phyloP scores from a whole-genome alignment of 1,139 yeast species.

The Diutina catenulata region DNA sequence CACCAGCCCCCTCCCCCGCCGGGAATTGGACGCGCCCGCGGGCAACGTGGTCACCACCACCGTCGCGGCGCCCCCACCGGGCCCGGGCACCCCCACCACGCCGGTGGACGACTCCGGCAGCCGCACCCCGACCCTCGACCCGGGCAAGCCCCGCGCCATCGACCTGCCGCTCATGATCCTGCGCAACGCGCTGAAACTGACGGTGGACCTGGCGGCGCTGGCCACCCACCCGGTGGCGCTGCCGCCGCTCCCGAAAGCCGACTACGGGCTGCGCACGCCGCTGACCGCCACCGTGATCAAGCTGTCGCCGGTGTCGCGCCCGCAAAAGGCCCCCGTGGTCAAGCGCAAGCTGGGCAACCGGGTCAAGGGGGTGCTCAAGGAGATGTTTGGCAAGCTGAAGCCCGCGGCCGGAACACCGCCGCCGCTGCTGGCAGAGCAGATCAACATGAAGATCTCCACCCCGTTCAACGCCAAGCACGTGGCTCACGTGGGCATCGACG shows the following conservation, averaged over 20 bases:
- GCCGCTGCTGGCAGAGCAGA: neutral
- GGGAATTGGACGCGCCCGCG: neutral
- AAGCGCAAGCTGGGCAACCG: conserved; percentile 22
- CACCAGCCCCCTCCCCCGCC: no score
- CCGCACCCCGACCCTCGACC: neutral
- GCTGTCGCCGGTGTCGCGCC: neutral
- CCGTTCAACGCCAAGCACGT: conserved; percentile 88
- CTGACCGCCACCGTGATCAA: conserved; percentile 5
- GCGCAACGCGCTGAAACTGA: neutral
- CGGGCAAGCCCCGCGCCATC: neutral
- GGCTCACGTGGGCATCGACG: conserved; percentile 88
- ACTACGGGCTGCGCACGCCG: neutral
- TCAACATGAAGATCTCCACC: conserved; percentile 54
- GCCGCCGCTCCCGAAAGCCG: neutral
- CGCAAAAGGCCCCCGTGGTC: no score
- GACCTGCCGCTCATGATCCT: neutral
- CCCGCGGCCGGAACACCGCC: neutral
- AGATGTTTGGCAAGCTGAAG: conserved; percentile 28
- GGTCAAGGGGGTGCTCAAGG: conserved; percentile 29
- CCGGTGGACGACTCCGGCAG: neutral
- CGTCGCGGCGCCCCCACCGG: neutral
- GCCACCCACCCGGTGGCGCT: neutral
- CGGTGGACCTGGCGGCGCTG: neutral
- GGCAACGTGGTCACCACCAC: neutral
- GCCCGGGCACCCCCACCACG: neutral